phyloP scores from a whole-genome alignment of 495 filamentous ascomycete species.

The Viridothelium virens region DNA sequence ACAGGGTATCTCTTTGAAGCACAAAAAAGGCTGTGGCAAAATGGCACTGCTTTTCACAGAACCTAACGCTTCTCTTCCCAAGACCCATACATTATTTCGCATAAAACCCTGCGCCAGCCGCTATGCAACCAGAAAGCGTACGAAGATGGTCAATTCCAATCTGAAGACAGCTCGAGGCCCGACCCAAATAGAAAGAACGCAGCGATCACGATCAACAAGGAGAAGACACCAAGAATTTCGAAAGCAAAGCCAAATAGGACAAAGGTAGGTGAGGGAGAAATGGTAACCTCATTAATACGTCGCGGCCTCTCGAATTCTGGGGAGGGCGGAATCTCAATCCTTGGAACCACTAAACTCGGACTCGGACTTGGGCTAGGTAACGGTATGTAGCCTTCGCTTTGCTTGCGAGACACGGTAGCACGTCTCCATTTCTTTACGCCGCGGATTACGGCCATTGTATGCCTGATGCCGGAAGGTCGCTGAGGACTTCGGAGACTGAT shows the following conservation, averaged over 20 bases:
- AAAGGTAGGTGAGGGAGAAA: background rate
- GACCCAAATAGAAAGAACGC: background rate
- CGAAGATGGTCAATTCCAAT: background rate
- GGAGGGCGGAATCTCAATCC: background rate
- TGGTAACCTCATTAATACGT: background rate
- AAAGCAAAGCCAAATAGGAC: background rate
- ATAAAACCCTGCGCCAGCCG: background rate
- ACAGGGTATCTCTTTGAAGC: background rate
- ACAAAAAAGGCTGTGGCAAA: background rate
- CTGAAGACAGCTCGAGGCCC: background rate
- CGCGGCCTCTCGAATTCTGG: background rate
- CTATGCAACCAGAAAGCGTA: background rate
- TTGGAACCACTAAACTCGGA: background rate
- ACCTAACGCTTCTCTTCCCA: background rate
- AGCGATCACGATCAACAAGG: background rate
- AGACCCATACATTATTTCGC: background rate
- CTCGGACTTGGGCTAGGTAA: background rate
- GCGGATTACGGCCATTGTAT: background rate
- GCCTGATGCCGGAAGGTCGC: background rate
- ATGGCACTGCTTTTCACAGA: background rate
- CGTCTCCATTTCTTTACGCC: background rate
- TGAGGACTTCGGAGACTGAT: background rate
- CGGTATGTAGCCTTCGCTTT: background rate
- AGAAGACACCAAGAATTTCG: background rate
- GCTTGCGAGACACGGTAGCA: background rate